A percentile compares a stretch with the other conserved stretches of the same genome.
Evolutionary conservation across 352 stramenopile genomes (phyloP).

Genomic region (Phytophthora litchii): DNA sequence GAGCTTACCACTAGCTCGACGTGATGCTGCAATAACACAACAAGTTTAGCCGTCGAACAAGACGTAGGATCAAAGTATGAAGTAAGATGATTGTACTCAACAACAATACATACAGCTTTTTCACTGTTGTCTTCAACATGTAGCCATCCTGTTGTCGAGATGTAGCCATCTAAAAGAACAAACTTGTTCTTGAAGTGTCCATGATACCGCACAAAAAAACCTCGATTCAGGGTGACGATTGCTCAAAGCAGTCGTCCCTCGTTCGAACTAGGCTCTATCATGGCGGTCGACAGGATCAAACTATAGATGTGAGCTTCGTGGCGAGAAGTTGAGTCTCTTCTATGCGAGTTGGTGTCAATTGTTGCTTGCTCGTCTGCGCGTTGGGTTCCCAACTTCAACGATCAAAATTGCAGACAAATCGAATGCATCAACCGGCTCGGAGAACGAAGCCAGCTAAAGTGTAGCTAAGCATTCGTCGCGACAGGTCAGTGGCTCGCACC

Average conservation of each 20-base stretch:
- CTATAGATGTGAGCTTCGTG: constrained; percentile 13
- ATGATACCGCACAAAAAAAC: no score
- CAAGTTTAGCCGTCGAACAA: neutral
- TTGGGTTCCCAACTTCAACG: constrained; percentile 24
- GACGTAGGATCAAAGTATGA: neutral
- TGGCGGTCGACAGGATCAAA: constrained; percentile 9
- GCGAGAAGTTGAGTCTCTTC: constrained; percentile 8
- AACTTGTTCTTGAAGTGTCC: constrained; percentile 1
- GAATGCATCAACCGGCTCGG: neutral
- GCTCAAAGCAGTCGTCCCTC: constrained; percentile 1
- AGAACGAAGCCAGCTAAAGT: neutral
- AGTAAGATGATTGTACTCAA: neutral
- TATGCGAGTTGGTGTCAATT: constrained; percentile 26
- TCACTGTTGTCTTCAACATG: constrained; percentile 3
- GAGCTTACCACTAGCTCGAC: neutral
- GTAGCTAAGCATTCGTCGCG: neutral
- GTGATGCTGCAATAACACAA: no score
- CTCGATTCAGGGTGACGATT: constrained; percentile 13
- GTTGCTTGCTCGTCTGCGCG: constrained; percentile 17
- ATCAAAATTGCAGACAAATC: constrained; percentile 11
- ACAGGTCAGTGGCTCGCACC: neutral
- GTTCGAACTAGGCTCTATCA: neutral
- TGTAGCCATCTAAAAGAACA: no score
- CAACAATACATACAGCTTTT: neutral
- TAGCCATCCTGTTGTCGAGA: neutral